phyloP scores from a whole-genome alignment of 2,329 filamentous ascomycete genomes.

The Claviceps pazoutovae region DNA sequence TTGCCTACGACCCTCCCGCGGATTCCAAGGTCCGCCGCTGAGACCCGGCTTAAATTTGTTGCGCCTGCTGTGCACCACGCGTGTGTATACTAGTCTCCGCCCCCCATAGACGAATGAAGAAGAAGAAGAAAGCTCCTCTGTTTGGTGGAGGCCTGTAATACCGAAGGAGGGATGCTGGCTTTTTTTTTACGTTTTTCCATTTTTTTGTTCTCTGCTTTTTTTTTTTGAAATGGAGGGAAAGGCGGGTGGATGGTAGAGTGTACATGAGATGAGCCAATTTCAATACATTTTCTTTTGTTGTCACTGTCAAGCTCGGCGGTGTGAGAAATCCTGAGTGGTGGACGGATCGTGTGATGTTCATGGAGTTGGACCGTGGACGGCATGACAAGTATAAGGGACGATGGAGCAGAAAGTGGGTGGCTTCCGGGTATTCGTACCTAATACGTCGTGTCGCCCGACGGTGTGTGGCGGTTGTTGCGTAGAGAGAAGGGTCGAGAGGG shows the following conservation, averaged over 20 bases:
- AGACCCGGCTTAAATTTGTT: constrained; percentile 9
- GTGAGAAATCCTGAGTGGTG: no score
- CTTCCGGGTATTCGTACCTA: constrained; percentile 25
- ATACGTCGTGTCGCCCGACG: constrained; percentile 15
- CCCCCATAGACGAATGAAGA: constrained; percentile 19
- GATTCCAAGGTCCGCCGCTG: constrained; percentile 35
- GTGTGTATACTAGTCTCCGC: constrained; percentile 28
- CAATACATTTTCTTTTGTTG: constrained; percentile 18
- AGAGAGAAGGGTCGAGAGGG: constrained; percentile 48
- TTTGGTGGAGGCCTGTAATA: constrained; percentile 27
- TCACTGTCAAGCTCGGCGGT: constrained; percentile 1
- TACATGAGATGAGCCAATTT: constrained; percentile 35
- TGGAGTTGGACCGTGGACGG: background rate
- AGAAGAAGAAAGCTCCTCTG: constrained; percentile 22
- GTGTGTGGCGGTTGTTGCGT: constrained; percentile 39
- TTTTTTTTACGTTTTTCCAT: constrained; percentile 6
- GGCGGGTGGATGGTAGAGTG: constrained; percentile 27
- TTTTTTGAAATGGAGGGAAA: constrained; percentile 12
- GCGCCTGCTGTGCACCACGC: constrained; percentile 17
- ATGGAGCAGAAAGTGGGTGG: constrained; percentile 20
- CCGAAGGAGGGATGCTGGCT: constrained; percentile 15
- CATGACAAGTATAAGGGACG: constrained; percentile 1
- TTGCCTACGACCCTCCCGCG: constrained; percentile 70
- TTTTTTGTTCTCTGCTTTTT: background rate
- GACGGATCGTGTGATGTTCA: background rate